phyloP scores from a whole-genome alignment of 108 stramenopile species.

The Hondaea fermentalgiana region DNA sequence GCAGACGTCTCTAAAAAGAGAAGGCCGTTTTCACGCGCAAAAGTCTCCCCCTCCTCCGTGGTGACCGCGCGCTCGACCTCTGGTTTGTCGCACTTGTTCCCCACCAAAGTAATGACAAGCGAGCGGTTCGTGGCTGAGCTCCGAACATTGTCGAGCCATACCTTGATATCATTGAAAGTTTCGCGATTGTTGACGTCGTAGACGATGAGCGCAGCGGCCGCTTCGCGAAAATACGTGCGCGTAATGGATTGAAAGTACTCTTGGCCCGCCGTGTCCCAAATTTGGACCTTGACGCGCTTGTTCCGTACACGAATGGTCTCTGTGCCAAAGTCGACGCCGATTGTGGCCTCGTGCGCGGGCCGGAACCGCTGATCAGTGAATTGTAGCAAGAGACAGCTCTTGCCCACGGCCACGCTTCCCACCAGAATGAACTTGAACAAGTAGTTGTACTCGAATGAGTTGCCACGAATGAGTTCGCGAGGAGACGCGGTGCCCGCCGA shows the following conservation, averaged over 20 bases:
- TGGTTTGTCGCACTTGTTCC: neutral
- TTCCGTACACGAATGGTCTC: conserved; percentile 80
- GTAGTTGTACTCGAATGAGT: conserved; percentile 7
- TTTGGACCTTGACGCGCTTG: conserved; percentile 77
- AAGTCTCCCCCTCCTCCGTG: neutral
- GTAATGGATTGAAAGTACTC: conserved; percentile 3
- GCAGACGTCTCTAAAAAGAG: neutral
- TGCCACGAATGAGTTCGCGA: neutral
- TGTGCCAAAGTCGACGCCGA: conserved; percentile 98
- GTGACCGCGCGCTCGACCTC: neutral
- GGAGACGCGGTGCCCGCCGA: neutral
- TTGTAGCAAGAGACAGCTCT: conserved; percentile 95
- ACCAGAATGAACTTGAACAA: neutral
- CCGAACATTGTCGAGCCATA: neutral
- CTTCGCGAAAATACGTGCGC: neutral
- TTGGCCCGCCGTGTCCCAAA: conserved; percentile 39
- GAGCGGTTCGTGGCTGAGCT: neutral
- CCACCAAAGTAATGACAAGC: neutral
- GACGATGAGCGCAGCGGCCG: neutral
- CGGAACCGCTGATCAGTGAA: conserved; percentile 99
- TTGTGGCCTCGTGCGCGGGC: conserved; percentile 97
- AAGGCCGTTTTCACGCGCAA: neutral
- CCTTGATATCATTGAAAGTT: neutral
- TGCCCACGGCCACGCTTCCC: conserved; percentile 64
- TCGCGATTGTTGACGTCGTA: neutral